Evolutionary conservation across 2,329 filamentous ascomycete genomes (phyloP).

Genomic region (Colletotrichum theobromicola): DNA sequence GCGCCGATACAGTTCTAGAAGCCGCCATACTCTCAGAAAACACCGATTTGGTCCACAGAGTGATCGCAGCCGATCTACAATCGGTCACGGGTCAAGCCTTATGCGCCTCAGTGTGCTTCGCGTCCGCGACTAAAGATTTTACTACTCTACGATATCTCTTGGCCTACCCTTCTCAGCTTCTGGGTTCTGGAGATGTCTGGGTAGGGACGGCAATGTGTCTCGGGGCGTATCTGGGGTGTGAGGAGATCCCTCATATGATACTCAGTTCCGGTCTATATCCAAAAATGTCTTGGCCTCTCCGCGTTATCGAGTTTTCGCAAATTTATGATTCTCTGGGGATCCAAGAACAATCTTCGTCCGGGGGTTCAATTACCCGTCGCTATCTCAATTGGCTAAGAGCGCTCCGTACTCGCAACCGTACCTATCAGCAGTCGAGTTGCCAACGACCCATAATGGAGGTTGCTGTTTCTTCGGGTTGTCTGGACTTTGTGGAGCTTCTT

Average conservation of each 20-base stretch:
- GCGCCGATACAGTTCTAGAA: fast-evolving
- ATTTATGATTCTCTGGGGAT: too few species aligned
- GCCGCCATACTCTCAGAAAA: background rate
- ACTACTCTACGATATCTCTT: background rate
- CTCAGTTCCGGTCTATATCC: background rate
- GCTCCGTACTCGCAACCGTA: background rate
- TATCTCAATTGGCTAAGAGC: background rate
- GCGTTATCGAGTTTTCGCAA: too few species aligned
- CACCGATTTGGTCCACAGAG: fast-evolving
- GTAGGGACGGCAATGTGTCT: background rate
- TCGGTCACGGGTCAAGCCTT: fast-evolving
- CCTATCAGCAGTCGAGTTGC: too few species aligned
- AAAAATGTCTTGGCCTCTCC: too few species aligned
- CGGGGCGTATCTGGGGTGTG: fast-evolving
- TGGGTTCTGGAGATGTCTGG: fast-evolving
- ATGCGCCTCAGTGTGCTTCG: fast-evolving
- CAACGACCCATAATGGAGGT: background rate
- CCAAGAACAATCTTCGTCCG: too few species aligned
- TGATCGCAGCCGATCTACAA: fast-evolving
- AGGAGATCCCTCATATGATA: background rate
- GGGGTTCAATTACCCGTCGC: too few species aligned
- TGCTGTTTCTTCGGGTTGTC: background rate
- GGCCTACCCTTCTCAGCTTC: fast-evolving
- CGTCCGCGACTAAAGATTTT: fast-evolving
- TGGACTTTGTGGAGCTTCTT: background rate